Evolutionary conservation across 768 basidiomycete species (phyloP), one percentile per base, ranked within the genome.

Genomic region (Lanmaoa pseudosensibilis): DNA sequence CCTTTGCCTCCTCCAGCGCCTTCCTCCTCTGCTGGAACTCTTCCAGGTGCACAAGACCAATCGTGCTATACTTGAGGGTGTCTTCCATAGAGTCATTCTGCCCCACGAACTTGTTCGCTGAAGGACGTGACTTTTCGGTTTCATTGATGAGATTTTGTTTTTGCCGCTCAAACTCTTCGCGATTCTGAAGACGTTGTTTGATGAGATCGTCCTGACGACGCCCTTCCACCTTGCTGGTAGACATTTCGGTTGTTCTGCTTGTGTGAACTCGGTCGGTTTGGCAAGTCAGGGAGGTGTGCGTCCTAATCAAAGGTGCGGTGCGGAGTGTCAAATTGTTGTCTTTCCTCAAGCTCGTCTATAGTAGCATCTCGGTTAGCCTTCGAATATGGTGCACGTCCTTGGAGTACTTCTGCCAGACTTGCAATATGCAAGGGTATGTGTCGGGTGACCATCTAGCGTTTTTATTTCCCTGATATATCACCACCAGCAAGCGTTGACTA

Each of bases 41-140:
- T 61, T 96, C 92, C 8, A 98, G 79, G 55, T 80, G 84, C 3
- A 98, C 95, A 18, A 98, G 82, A 60, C 96, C 96, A 43, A 98
- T 85, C 1, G 96, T 98, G 47, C 81, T 87, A 58, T 92, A 81
- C 79, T 96, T 97, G 49, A 98, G 80, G 8, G 85, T 81, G 56
- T 98, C 96, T 71, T 98, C 96, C 80, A 97, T 86, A 5, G 91
- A 92, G 69, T 98, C 95, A 73, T 92, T 85, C 71, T 95, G 92
- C 1, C 93, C 92, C 37, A 96, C 90, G 73, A 98, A 98, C 58
- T 94, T 89, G 68, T 88, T 87, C 4, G 84, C 75, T 0, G 92
- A 90, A 5, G 94, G 91, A 32, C 93, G 88, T 38, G 91, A 87
- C 73, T 94, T 95, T 77, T 96, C 92, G 2, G 94, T 94, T 75